A percentile compares a stretch with the other conserved stretches of the same genome.
Evolutionary conservation across 805 yeast species (phyloP).

Genomic region (Pichia ethanolica): DNA sequence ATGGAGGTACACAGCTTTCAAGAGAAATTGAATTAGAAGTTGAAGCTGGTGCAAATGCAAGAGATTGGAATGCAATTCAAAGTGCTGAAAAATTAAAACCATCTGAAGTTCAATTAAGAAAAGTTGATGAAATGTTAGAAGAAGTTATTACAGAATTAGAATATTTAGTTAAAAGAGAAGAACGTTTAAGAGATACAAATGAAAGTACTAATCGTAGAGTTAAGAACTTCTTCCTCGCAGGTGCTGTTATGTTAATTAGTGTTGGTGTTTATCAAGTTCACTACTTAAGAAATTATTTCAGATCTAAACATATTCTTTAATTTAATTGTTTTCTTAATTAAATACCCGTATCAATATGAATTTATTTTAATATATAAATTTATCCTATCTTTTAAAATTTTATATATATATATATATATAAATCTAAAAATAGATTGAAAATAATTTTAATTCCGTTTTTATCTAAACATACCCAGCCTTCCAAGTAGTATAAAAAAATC

Average conservation of each 20-base stretch:
- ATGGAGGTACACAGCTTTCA: constrained; percentile 27
- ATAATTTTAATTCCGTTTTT: background rate
- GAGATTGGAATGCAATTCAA: constrained; percentile 95
- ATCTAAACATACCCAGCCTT: constrained; percentile 3
- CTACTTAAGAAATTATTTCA: constrained; percentile 89
- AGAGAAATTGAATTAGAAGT: constrained; percentile 85
- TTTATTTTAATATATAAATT: background rate
- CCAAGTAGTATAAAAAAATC: constrained; percentile 43
- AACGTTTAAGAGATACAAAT: constrained; percentile 89
- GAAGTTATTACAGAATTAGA: constrained; percentile 76
- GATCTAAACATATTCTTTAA: constrained; percentile 69
- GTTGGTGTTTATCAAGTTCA: constrained; percentile 91
- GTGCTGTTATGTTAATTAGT: constrained; percentile 60
- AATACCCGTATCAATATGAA: background rate
- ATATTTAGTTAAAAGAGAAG: constrained; percentile 83
- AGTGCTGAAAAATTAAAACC: constrained; percentile 91
- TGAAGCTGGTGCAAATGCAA: constrained; percentile 93
- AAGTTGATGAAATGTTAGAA: constrained; percentile 75
- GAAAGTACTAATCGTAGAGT: constrained; percentile 94
- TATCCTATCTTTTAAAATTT: background rate
- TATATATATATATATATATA: background rate
- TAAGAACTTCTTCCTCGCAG: constrained; percentile 70
- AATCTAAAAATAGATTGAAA: no score
- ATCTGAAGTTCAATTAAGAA: constrained; percentile 81
- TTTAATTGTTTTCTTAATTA: background rate